Evolutionary conservation across 2,329 filamentous ascomycete species (phyloP), one percentile per base, ranked within the genome.

Genomic region (Chaetothyriales sp.): DNA sequence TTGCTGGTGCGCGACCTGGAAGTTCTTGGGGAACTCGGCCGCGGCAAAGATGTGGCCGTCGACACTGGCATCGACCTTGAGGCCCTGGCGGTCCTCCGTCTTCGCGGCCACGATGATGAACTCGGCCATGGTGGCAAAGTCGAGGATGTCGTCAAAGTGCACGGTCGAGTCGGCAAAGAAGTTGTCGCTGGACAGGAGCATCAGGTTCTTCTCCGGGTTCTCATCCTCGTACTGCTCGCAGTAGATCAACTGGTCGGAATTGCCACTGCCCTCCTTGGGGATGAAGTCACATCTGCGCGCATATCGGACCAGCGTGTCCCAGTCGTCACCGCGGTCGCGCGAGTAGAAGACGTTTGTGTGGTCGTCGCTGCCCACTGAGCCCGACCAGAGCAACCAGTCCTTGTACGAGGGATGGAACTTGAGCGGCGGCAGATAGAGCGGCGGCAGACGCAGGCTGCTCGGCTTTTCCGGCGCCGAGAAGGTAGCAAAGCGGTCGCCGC

Each of bases 111-210:
- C 83, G 42, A 98, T 79, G 61, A 98, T 92, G 65, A 95, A 98
- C 64, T 98, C 92, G 42, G 84, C 83, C 90, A 95, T 96, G 4
- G 84, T 93, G 1, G 88, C 90, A 66, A 94, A 96, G 59, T 84
- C 83, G 59, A 83, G 79, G 43, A 95, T 84, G 53, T 89, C 77
- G 20, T 78, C 74, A 63, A 84, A 80, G 52, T 79, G 74, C 19
- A 79, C 71, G 59, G 81, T 76, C 55, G 79, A 74, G 49, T 81
- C 76, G 10, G 72, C 69, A 62, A 93, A 93, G 68, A 83, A 87
- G 61, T 93, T 81, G 44, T 86, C 75, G 65, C 84, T 95, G 43
- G 84, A 83, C 15, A 88, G 66, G 26, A 98, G 76, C 57, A 83
- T 77, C 46, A 83, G 69, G 1, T 80, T 76, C 39, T 81, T 82